Evolutionary conservation across 73 alveolate genomes (phyloP).

Genomic region (Uronychia binucleata): DNA sequence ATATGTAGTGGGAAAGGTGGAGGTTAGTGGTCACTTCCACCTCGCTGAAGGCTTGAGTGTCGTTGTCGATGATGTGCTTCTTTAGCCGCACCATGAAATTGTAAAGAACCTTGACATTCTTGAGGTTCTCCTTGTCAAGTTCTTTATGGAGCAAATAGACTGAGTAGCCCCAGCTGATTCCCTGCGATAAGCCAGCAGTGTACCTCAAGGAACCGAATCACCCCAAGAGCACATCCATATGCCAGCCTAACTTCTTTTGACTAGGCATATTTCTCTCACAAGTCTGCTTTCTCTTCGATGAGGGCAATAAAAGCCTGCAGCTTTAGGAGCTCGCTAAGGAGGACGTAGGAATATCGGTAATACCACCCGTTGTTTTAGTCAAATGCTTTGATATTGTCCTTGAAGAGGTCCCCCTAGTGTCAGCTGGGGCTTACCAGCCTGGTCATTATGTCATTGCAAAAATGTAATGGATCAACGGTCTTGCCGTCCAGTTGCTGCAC

Average conservation of each 20-base stretch:
- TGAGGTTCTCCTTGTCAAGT: constrained; percentile 42
- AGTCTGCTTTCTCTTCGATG: constrained; percentile 3
- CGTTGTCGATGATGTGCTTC: not conserved
- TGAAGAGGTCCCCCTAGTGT: constrained; percentile 33
- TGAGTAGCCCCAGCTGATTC: constrained; percentile 64
- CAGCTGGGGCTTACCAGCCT: constrained; percentile 18
- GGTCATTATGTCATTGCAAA: constrained; percentile 34
- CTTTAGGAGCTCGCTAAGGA: constrained; percentile 21
- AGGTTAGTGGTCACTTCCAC: not conserved
- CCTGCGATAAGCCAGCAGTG: not conserved
- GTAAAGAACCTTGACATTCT: constrained; percentile 30
- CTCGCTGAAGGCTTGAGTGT: not conserved
- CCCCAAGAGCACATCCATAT: constrained; percentile 42
- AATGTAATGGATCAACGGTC: constrained; percentile 1
- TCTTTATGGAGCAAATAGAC: constrained; percentile 43
- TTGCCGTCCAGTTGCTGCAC: not conserved
- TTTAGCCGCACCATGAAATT: constrained; percentile 36
- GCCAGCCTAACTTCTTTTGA: constrained; percentile 1
- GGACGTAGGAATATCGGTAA: constrained; percentile 42
- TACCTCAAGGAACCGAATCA: constrained; percentile 52
- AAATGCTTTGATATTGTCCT: constrained; percentile 21
- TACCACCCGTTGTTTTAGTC: constrained; percentile 41
- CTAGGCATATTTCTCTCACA: constrained; percentile 18
- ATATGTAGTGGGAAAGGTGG: not conserved
- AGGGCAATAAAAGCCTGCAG: constrained; percentile 10